Evolutionary conservation across 2,329 filamentous ascomycete species (phyloP).

Genomic region (Akanthomyces uredinophilus): DNA sequence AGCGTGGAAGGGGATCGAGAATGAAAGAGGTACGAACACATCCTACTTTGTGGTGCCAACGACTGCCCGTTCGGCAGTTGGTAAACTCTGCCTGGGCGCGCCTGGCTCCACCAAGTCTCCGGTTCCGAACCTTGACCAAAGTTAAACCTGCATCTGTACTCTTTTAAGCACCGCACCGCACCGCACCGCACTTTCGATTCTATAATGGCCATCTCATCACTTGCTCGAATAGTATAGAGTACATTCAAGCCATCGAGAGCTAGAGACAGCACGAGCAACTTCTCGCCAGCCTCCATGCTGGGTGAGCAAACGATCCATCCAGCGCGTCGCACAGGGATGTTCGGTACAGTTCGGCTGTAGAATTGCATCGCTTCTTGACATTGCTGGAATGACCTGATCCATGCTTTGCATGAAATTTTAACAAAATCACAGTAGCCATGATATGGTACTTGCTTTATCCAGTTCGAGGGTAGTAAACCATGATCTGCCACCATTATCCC

Average conservation of each 20-base stretch:
- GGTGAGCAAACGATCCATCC: neutral
- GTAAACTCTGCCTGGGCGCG: too few relatives aligned
- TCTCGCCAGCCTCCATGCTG: neutral
- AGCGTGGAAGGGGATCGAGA: too few relatives aligned
- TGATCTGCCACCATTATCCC: constrained; percentile 6
- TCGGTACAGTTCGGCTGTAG: neutral
- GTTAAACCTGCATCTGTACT: neutral
- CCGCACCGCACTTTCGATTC: neutral
- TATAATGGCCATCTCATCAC: neutral
- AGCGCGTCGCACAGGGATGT: neutral
- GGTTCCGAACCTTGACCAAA: constrained; percentile 16
- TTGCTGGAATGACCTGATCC: neutral
- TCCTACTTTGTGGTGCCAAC: too few relatives aligned
- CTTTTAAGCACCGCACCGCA: neutral
- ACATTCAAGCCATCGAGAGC: neutral
- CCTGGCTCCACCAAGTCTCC: constrained; percentile 19
- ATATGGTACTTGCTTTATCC: constrained; percentile 77
- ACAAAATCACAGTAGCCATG: constrained; percentile 35
- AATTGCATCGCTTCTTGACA: neutral
- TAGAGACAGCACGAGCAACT: neutral
- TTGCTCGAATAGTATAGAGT: neutral
- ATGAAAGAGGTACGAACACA: too few relatives aligned
- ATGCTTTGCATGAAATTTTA: neutral
- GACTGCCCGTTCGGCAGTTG: too few relatives aligned
- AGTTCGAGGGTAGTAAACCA: constrained; percentile 62